Conservation (phyloP, 148 eudicot genomes). For the Fagopyrum tataricum region DNA sequence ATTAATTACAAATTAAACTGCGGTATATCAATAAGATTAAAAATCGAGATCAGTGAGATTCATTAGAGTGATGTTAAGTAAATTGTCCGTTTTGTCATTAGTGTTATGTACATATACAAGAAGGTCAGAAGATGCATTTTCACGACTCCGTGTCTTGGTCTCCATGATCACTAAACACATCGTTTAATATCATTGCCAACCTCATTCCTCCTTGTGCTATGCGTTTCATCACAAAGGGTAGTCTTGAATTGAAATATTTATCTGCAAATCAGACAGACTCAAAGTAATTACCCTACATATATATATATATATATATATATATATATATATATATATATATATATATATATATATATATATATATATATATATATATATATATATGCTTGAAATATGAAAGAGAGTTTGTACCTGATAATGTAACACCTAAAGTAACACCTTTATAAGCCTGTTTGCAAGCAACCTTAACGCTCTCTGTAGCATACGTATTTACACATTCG, state of each 20-base stretch:
- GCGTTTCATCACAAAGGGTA: slow-evolving; percentile 13
- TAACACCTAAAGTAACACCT: background rate
- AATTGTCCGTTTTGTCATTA: background rate
- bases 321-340: no score
- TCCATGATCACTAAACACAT: slow-evolving; percentile 8
- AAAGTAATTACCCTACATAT: background rate
- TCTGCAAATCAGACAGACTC: background rate
- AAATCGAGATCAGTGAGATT: no score
- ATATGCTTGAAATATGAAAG: background rate
- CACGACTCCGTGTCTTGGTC: background rate
- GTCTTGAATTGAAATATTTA: slow-evolving; percentile 5
- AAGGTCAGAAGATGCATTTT: background rate
- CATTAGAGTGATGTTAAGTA: no score
- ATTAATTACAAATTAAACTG: no score
- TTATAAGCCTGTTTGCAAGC: slow-evolving; percentile 6
- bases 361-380: no score
- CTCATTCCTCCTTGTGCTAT: slow-evolving; percentile 14
- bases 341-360: no score
- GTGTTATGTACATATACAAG: background rate
- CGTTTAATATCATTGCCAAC: slow-evolving; percentile 6
- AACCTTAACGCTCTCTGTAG: slow-evolving; percentile 4
- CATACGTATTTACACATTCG: slow-evolving; percentile 4
- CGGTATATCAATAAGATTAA: no score
- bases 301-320: no score
- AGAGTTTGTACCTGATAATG: background rate